Conservation (phyloP, 2,329 filamentous ascomycete species). For the Alternaria arborescens region DNA sequence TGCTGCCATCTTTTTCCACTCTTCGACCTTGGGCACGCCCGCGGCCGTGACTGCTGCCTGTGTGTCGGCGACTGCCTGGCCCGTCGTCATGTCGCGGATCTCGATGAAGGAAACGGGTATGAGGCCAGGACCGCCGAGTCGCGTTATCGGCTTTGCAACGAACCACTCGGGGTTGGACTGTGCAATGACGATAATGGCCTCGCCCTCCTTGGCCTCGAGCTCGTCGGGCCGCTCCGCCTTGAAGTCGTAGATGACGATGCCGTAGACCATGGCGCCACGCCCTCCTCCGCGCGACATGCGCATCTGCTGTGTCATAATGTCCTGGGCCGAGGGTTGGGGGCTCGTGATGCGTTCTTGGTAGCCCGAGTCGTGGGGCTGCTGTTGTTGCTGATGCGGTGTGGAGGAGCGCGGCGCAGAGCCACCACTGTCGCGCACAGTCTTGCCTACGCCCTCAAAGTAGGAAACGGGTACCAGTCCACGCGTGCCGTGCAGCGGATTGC, state of each 20-base stretch:
- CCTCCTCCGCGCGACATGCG: conserved; percentile 58
- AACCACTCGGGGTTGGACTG: conserved; percentile 99
- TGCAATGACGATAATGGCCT: conserved; percentile 97
- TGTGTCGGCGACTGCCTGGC: conserved; percentile 81
- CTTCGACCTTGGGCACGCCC: conserved; percentile 92
- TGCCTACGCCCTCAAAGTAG: conserved; percentile 91
- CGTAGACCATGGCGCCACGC: conserved; percentile 89
- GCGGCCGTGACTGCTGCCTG: conserved; percentile 86
- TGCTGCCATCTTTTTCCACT: conserved; percentile 99
- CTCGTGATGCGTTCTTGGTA: conserved; percentile 70
- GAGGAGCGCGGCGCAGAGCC: conserved; percentile 53
- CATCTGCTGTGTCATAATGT: conserved; percentile 39
- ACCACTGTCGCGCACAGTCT: conserved; percentile 88
- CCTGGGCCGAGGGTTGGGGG: conserved; percentile 42
- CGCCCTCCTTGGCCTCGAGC: conserved; percentile 90
- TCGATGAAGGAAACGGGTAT: conserved; percentile 98
- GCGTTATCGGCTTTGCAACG: conserved; percentile 97
- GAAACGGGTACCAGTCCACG: conserved; percentile 91
- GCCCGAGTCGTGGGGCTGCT: conserved; percentile 84
- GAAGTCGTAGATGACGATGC: conserved; percentile 97
- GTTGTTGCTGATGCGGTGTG: conserved; percentile 53
- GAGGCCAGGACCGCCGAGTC: conserved; percentile 91
- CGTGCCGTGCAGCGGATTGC: conserved; percentile 89
- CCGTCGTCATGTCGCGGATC: conserved; percentile 91
- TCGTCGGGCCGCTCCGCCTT: conserved; percentile 95